phyloP scores from a whole-genome alignment of 768 basidiomycete species.

The Neoboletus subvelutipes region DNA sequence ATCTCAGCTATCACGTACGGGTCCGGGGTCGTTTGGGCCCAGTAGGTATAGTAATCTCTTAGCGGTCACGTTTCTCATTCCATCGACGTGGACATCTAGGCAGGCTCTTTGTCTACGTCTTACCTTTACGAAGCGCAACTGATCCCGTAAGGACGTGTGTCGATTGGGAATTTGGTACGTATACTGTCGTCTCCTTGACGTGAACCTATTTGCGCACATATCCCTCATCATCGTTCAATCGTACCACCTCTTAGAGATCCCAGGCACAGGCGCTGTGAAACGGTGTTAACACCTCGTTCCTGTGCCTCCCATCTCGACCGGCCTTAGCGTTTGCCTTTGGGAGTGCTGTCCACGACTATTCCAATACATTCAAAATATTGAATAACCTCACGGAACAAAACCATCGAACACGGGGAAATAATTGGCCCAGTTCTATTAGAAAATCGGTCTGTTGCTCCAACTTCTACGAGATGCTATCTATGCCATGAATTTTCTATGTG shows the following conservation, averaged over 20 bases:
- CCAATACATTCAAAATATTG: no score
- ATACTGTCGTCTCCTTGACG: background rate
- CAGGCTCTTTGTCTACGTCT: background rate
- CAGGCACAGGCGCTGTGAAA: background rate
- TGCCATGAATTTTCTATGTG: no score
- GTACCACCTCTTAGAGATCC: background rate
- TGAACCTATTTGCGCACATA: background rate
- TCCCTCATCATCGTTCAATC: background rate
- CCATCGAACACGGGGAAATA: no score
- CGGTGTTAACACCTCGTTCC: background rate
- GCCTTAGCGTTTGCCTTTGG: background rate
- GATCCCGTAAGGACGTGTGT: background rate
- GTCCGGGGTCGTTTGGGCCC: no score
- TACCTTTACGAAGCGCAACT: background rate
- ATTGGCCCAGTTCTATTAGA: no score
- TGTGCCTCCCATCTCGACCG: background rate
- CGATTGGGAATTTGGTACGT: background rate
- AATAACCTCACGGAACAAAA: no score
- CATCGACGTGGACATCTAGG: background rate
- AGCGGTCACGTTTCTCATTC: background rate
- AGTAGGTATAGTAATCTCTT: no score
- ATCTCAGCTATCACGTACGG: no score
- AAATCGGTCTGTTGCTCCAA: no score
- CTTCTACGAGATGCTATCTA: no score
- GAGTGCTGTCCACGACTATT: background rate